These are phyloP conservation scores for Ceratobasidium sp. DNA, from an alignment of 1,284 basidiomycete species.

Conservation along the genomic window DNA sequence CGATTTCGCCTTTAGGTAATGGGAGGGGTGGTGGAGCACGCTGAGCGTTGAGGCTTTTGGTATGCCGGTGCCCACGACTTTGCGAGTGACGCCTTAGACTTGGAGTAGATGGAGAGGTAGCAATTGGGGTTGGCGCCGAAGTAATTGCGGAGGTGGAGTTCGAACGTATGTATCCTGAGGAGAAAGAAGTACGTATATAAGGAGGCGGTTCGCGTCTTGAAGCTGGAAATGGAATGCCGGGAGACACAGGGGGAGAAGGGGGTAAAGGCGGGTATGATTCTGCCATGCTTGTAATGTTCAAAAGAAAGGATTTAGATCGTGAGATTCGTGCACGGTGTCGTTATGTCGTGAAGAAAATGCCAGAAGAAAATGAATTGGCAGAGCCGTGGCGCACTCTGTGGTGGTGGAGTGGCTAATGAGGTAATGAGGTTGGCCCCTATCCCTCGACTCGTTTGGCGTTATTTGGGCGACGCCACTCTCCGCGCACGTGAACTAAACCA, in stretches of 20 bases:
- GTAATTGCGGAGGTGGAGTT: not conserved
- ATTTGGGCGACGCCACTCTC: conserved; percentile 13
- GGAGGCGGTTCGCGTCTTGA: not conserved
- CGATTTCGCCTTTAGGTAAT: conserved; percentile 37
- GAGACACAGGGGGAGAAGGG: conserved; percentile 14
- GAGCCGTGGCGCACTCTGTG: not conserved
- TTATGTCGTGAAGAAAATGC: conserved; percentile 13
- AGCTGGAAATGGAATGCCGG: not conserved
- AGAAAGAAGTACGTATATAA: conserved; percentile 40
- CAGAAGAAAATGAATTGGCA: conserved; percentile 18
- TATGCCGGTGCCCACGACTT: conserved; percentile 47
- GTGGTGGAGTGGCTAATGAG: not conserved
- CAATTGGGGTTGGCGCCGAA: not conserved
- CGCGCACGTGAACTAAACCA: conserved; percentile 24
- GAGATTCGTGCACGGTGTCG: not conserved
- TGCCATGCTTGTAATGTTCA: conserved; percentile 10
- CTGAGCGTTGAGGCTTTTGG: conserved; percentile 43
- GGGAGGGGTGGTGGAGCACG: conserved; percentile 44
- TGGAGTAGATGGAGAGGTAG: conserved; percentile 23
- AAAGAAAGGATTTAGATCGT: not conserved
- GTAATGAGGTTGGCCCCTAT: conserved; percentile 40
- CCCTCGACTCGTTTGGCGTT: conserved; percentile 2
- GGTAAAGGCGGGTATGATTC: conserved; percentile 27
- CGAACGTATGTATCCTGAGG: conserved; percentile 34
- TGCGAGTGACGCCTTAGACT: conserved; percentile 43